Percentiles rank a stretch among this genome's conserved stretches.
These are phyloP conservation scores for Pleurostoma richardsiae DNA, from an alignment of 2,329 filamentous ascomycete species.

Conservation along the genomic window DNA sequence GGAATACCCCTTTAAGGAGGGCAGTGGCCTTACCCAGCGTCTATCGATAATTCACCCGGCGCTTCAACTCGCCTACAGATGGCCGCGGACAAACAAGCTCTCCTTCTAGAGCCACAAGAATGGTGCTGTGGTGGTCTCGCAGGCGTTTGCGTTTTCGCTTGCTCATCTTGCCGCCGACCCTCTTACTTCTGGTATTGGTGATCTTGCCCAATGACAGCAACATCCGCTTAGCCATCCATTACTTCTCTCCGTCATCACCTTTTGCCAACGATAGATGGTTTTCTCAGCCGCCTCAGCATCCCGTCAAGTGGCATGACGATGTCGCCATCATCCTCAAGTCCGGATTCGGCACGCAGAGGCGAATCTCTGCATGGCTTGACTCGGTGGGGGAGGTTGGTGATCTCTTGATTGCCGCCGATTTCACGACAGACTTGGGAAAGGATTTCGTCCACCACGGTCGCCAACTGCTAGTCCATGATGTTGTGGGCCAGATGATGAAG, in stretches of 20 bases:
- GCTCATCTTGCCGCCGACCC: background rate
- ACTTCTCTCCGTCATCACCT: constrained; percentile 18
- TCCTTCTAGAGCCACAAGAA: too few species aligned
- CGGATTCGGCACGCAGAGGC: constrained; percentile 49
- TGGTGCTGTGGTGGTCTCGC: too few species aligned
- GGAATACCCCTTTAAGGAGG: too few species aligned
- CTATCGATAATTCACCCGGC: too few species aligned
- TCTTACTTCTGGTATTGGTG: constrained; percentile 10
- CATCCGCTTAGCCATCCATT: constrained; percentile 12
- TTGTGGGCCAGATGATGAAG: constrained; percentile 22
- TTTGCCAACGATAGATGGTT: constrained; percentile 34
- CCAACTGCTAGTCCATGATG: constrained; percentile 29
- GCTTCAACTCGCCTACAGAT: too few species aligned
- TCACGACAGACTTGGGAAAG: constrained; percentile 25
- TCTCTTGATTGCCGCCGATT: constrained; percentile 47
- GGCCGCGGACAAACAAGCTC: too few species aligned
- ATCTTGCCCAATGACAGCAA: constrained; percentile 20
- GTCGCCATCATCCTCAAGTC: constrained; percentile 50
- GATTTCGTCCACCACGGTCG: background rate
- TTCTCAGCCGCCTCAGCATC: constrained; percentile 27
- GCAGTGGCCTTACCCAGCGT: too few species aligned
- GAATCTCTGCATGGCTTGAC: constrained; percentile 39
- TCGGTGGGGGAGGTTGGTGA: constrained; percentile 33
- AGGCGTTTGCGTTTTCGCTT: background rate
- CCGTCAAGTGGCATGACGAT: constrained; percentile 38